Base-by-base conservation (phyloP, 2,329 filamentous ascomycete genomes). In the Magnaporthiopsis rhizophila region DNA sequence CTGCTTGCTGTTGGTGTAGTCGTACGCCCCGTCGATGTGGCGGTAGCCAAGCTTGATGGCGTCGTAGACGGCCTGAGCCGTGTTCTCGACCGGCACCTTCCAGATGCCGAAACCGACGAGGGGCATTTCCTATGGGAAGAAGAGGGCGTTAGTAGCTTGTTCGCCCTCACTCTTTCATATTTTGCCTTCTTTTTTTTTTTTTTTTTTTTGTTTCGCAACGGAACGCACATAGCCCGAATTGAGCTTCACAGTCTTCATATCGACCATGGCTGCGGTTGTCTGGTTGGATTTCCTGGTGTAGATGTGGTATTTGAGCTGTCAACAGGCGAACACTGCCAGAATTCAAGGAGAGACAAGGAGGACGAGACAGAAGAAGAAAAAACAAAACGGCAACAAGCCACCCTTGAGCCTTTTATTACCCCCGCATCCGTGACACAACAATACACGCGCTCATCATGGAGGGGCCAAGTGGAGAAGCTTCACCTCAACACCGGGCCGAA, bases 1-100 rank as follows among this genome's bases (percentile, higher is more conserved):
- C 63, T 88, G 86, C 64, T 80, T 80, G 73, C 89, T 88, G 65
- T 88, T 91, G 64, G 80, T 79, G 71, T 89, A 89, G 72, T 81
- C 80, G 72, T 80, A 82, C 5, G 81, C 81, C 66, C 79, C 76
- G 69, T 83, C 81, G 65, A 84, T 81, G 66, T 81, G 76, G 45
- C 81, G 76, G 72, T 84, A 84, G 21, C 81, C 81, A 21, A 78
- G 72, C 72, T 83, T 82, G 74, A 84, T 83, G 65, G 79, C 78
- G 65, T 77, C 86, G 78, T 91, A 91, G 64, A 91, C 86, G 67
- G 81, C 81, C 69, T 74, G 73, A 58, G 73, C 74, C 28, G 72
- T 73, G 57, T 69, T 72, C 61, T 74, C 75, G 30, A 66, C 69
- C 38, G 73, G 73, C 0, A 77, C 74, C 68, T 77, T 77, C 76